Base-by-base conservation (phyloP, 345 rosid species). In the Litchi chinensis region DNA sequence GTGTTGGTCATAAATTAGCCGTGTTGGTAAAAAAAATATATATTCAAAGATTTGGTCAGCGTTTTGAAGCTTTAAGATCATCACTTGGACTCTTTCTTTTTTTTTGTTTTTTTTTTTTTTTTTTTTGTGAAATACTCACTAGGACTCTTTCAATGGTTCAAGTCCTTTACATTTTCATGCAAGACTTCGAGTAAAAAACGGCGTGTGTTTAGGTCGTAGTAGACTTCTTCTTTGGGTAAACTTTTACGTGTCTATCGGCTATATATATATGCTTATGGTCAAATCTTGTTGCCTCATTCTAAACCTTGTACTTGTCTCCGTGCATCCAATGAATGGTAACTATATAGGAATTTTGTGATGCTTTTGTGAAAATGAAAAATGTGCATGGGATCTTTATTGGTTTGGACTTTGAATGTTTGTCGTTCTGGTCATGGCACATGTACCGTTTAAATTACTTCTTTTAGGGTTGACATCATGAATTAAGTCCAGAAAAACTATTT, bases 1-100 rank as follows among this genome's bases (percentile, higher is more conserved):
- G 37, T 32, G 52, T 46, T 46, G 52, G 8, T 46, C 12, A 32
- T 32, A 32, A 3, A 32, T 32, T 32, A 32, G 37, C 12, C 52
- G 12, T 46, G 52, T 46, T 46, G 8, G 10, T 46, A 10, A 46
- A 46, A 7, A 57, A 73, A 73, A 73, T n/a, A n/a, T n/a, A n/a
- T n/a, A n/a, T 57, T 46, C 70, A 75, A 64, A 64, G 78, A 64
- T 75, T 65, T 65, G 78, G 62, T 48, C 78, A 11, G 10, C 5
- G 5, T 56, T 62, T 43, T 32, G 37, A 32, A 32, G 37, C 37
- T 32, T 3, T 32, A 32, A 3, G 37, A 32, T 32, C 3, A 32
- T 32, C 37, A 32, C 37, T 32, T 32, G 37, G 54, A 63, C 70
- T 46, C 28, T 10, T 74, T 24, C 77, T 1, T 1, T 26, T 26